Conservation (phyloP, 208 protist species). For the Trypanosoma cruzi region DNA sequence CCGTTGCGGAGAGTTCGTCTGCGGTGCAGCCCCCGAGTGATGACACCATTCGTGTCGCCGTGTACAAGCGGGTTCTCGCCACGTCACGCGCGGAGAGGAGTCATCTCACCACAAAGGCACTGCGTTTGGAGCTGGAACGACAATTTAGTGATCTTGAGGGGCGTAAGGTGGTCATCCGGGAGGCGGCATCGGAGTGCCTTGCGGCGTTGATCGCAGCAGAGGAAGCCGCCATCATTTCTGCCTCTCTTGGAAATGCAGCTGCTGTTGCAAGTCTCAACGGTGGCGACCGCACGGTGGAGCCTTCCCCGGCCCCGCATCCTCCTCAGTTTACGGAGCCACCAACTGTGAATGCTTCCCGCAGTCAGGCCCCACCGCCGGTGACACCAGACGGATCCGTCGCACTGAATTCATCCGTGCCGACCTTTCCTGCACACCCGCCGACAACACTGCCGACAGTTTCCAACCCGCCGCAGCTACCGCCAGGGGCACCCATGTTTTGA, state of each 20-base stretch:
- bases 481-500: constrained; percentile 17
- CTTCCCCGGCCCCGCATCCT: constrained; percentile 18
- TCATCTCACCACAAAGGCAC: constrained; percentile 58
- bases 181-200: constrained; percentile 71
- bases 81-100: constrained; percentile 52
- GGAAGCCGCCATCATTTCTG: neutral
- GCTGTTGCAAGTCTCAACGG: neutral
- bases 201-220: constrained; percentile 62
- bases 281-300: constrained; percentile 4
- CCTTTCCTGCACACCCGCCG: constrained; percentile 17
- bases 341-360: neutral
- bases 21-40: constrained; percentile 29
- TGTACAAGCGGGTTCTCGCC: constrained; percentile 67
- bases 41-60: constrained; percentile 61
- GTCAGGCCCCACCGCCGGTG: constrained; percentile 9
- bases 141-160: constrained; percentile 52
- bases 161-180: constrained; percentile 59
- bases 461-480: neutral
- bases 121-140: constrained; percentile 60
- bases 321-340: neutral
- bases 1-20: constrained; percentile 1
- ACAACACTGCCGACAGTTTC: neutral
- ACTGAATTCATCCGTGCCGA: neutral
- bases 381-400: constrained; percentile 8
- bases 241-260: neutral